A percentile compares a stretch with the other conserved stretches of the same genome.
phyloP scores from a whole-genome alignment of 768 basidiomycete genomes.

The Mycena indigotica region DNA sequence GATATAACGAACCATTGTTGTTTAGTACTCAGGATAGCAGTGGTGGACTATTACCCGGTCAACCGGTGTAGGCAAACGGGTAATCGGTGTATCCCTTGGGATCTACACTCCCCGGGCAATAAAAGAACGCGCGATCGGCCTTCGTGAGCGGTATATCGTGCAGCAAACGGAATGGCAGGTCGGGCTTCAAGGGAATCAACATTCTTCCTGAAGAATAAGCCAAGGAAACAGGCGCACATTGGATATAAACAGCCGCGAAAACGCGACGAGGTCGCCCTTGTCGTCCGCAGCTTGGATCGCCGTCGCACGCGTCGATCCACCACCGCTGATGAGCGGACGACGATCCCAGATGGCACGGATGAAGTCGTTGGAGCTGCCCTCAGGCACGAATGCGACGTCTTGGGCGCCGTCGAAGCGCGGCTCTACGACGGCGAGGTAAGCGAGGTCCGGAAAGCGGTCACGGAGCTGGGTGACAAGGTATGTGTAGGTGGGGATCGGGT shows the following conservation, averaged over 20 bases:
- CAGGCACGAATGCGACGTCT: background rate
- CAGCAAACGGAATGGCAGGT: conserved; percentile 15
- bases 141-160: conserved; percentile 13
- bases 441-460: conserved; percentile 38
- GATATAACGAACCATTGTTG: too few relatives aligned
- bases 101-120: conserved; percentile 5
- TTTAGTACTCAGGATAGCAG: too few relatives aligned
- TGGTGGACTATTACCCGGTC: too few relatives aligned
- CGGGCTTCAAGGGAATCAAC: conserved; percentile 7
- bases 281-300: conserved; percentile 34
- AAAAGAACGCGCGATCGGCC: conserved; percentile 10
- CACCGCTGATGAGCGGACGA: conserved; percentile 36
- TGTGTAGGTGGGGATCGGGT: conserved; percentile 46
- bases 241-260: background rate
- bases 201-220: background rate
- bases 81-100: conserved; percentile 21
- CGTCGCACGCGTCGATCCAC: conserved; percentile 34
- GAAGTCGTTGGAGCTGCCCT: conserved; percentile 35
- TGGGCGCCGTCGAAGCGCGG: conserved; percentile 27
- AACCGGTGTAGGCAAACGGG: conserved; percentile 18
- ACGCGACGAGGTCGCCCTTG: conserved; percentile 30
- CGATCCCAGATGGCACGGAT: conserved; percentile 40
- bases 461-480: conserved; percentile 43
- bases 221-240: background rate
- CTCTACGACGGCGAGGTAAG: conserved; percentile 50